Evolutionary conservation across 371 early-diverging fungal species (phyloP), one percentile per base, ranked within the genome.

Genomic region (Apophysomyces ossiformis): DNA sequence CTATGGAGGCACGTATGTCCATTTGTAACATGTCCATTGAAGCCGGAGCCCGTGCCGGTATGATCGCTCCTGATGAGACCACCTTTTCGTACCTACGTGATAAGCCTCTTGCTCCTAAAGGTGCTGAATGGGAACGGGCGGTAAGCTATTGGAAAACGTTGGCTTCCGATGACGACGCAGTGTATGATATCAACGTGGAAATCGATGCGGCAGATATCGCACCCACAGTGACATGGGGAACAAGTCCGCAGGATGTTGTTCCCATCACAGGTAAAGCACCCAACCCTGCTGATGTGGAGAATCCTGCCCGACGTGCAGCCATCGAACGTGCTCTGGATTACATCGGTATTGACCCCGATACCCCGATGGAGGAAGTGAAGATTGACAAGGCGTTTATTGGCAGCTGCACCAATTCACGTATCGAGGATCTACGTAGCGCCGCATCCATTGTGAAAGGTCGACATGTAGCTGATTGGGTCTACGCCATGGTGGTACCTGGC

Each of bases 21-120:
- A 85, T 90, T 45, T 86, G 85, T 75, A 90, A 90, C 77, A 90
- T 90, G 90, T 79, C 89, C 15, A 90, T 90, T 67, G 90, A 90
- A 68, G 90, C 84, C 16, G 90, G 90, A 64, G 90, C 90, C 41
- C 84, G 90, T 62, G 88, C 90, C 37, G 90, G 90, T 65, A 87
- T 90, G 89, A 83, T 90, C 65, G 88, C 89, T 7, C 89, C 90
- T 32, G 90, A 90, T 75, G 78, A 88, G 26, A 80, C 78, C 46
- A 90, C 90, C 5, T 90, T 85, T 69, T 86, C 84, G 32, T 90
- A 90, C 67, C 79, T 90, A 44, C 76, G 81, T 58, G 75, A 69
- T 54, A 81, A 87, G n/a, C 89, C 89, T 18, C 68, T 90, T 38
- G 86, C 88, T 21, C 90, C 90, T 37, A 80, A 74, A 56, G 88